These are phyloP conservation scores for Amanita polypyramis DNA, from an alignment of 768 basidiomycete genomes.

Conservation along the genomic window DNA sequence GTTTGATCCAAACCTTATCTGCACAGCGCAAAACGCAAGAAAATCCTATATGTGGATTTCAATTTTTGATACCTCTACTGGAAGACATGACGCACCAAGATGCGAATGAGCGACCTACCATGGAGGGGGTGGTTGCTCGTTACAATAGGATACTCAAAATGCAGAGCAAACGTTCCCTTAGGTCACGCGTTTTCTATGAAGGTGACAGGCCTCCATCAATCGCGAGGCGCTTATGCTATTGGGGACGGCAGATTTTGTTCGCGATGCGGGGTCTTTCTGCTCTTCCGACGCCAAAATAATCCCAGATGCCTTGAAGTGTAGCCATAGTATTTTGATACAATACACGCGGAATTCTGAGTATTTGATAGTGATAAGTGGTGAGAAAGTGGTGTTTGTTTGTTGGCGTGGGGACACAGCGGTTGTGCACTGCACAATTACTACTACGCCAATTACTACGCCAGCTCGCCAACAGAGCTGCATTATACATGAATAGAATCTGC, in stretches of 20 bases:
- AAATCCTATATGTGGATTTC: slow-evolving; percentile 9
- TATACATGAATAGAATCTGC: slow-evolving; percentile 14
- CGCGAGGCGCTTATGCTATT: background rate
- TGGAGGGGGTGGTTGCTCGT: slow-evolving; percentile 15
- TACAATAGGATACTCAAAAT: slow-evolving; percentile 10
- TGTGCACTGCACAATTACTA: no score
- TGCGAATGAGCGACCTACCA: slow-evolving; percentile 16
- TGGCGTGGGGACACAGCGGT: background rate
- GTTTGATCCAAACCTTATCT: background rate
- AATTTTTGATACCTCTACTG: slow-evolving; percentile 11
- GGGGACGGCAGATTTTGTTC: background rate
- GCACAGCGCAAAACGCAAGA: background rate
- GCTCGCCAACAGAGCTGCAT: background rate
- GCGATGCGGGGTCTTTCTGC: background rate
- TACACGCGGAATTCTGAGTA: no score
- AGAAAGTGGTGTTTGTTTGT: no score
- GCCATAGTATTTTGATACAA: no score
- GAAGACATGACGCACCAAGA: slow-evolving; percentile 18
- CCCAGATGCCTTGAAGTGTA: no score
- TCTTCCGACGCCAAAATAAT: background rate
- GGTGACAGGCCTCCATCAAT: background rate
- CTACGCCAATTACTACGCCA: no score
- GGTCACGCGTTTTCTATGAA: slow-evolving; percentile 12
- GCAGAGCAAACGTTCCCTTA: slow-evolving; percentile 14
- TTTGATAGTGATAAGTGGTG: no score